Evolutionary conservation across 305 asterid genomes (phyloP), one percentile per base, ranked within the genome.

Genomic region (Fraxinus baroniana): DNA sequence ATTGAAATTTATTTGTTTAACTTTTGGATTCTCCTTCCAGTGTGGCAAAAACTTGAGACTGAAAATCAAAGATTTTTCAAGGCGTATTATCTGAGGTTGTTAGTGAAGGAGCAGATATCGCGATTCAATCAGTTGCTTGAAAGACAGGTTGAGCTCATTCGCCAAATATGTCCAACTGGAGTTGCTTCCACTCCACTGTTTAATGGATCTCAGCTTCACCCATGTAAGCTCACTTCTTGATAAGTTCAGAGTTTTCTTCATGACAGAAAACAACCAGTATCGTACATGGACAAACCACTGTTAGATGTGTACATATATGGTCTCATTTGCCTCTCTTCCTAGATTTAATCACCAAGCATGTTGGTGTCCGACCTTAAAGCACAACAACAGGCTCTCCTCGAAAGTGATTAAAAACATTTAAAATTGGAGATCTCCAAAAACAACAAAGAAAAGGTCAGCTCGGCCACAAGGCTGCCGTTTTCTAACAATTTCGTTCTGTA

Each of bases 41-140:
- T 93, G 80, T 93, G 97, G 97, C 92, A 87, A 83, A 90, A 88
- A 85, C 95, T 93, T 55, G 95, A 93, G 88, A 84, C 90, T 77
- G 91, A 92, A 82, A 92, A 92, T 83, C 91, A n/a, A 79, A 90
- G 89, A 5, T 92, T 93, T 83, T 93, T 93, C 83, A 81, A 84
- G 85, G 95, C 92, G 57, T 93, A 93, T 89, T 88, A 86, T 82
- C 83, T 90, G 84, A 88, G 91, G 85, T 83, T 91, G 89, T 83
- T 84, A 15, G 89, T 93, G 84, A 93, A 90, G 87, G 89, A 91
- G 18, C 95, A 91, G 86, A 93, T 93, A 82, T 30, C 79, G 78
- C 84, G 87, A 85, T 93, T 93, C 86, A 93, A 93, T 73, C 88
- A 86, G 83, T 88, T 93, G 88, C 94, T 93, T 73, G 91, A 89